Evolutionary conservation across 148 eudicot genomes (phyloP), one percentile per base, ranked within the genome.

Genomic region (Cornus controversa): DNA sequence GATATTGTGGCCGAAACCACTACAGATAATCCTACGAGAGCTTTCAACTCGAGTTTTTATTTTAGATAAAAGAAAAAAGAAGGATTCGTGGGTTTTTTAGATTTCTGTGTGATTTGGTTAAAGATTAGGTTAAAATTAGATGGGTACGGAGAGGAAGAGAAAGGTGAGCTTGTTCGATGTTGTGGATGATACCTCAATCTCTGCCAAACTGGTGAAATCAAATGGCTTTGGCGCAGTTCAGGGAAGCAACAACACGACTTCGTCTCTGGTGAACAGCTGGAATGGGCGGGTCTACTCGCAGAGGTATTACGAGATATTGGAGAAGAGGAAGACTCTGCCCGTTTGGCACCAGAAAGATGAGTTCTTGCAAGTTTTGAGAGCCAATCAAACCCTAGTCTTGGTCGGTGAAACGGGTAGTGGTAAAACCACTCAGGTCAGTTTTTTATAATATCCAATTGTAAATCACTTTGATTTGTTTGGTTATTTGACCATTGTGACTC

Each of bases 341-440:
- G 98, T 96, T 65, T 96, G 99, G 99, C 99, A 87, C 24, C 98
- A 96, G 78, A 93, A 96, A 34, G 91, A 93, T 28, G 99, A 93
- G 79, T 93, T 95, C 58, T 71, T 94, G 16, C 81, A 87, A 77
- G 98, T 75, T 14, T 75, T 93, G 10, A 88, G 71, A 60, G 77
- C 73, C 20, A 93, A 88, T 74, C 98, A 96, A 82, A 90, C 86
- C 60, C 71, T 96, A 1, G 86, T 93, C 25, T 82, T 93, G 54
- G 99, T 96, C 23, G 99, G 99, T 74, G 99, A 96, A 82, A 96
- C 99, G 36, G 99, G 99, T 74, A 93, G 98, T 85, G 98, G 99
- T 69, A 96, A 96, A 89, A 96, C 98, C 24, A 96, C 99, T 37
- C 99, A 96, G 99, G 99, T 96, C 20, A 8, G 85, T 77, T 2